Conservation (phyloP, 257 asterid genomes). For the Plantago ovata region DNA sequence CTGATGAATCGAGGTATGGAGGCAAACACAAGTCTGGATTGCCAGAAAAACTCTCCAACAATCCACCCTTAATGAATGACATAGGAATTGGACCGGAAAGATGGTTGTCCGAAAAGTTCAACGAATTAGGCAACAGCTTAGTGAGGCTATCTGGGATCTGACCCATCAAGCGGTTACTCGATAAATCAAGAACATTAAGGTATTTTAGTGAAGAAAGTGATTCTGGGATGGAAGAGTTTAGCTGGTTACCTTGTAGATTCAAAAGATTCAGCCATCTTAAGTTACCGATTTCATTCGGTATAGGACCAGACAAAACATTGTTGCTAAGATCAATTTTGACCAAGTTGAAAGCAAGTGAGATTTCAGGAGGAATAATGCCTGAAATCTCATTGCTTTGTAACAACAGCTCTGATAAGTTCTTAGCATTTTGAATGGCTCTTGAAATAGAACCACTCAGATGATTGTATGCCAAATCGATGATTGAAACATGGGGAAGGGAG, state of each 20-base stretch:
- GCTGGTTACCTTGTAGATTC: constrained; percentile 55
- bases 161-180: constrained; percentile 56
- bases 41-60: constrained; percentile 65
- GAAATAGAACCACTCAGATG: constrained; percentile 54
- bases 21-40: constrained; percentile 70
- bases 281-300: constrained; percentile 62
- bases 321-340: constrained; percentile 77
- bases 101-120: constrained; percentile 71
- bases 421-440: constrained; percentile 41
- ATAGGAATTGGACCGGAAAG: constrained; percentile 81
- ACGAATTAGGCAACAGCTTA: constrained; percentile 57
- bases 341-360: constrained; percentile 49
- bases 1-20: constrained; percentile 20
- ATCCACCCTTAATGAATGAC: constrained; percentile 53
- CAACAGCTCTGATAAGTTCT: constrained; percentile 72
- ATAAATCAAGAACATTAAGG: constrained; percentile 77
- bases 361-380: constrained; percentile 65
- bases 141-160: constrained; percentile 50
- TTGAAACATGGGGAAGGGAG: constrained; percentile 65
- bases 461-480: constrained; percentile 62
- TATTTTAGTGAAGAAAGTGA: constrained; percentile 53
- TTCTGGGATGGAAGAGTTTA: constrained; percentile 66
- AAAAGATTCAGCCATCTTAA: constrained; percentile 60
- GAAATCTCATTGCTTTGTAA: constrained; percentile 73
- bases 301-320: constrained; percentile 66